Conservation (phyloP, 352 stramenopile genomes). For the Globisporangium carolinianum region DNA sequence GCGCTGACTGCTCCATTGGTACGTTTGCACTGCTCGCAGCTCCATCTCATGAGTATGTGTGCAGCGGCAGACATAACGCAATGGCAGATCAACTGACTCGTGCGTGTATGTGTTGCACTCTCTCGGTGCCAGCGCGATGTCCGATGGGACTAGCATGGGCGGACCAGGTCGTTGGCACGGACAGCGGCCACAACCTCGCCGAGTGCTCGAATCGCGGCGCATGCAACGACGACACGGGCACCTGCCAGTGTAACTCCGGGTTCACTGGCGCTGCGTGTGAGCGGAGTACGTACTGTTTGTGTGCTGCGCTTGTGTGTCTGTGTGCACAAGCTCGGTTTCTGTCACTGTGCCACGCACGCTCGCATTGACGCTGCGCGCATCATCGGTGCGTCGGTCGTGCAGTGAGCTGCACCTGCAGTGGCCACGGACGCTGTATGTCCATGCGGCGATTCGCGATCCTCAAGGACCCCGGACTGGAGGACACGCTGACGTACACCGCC, state of each 20-base stretch:
- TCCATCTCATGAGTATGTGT: too few relatives aligned
- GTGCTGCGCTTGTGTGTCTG: not conserved
- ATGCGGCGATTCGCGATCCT: conserved; percentile 56
- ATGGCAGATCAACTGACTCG: not conserved
- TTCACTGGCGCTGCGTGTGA: conserved; percentile 80
- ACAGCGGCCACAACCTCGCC: conserved; percentile 75
- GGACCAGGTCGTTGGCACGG: conserved; percentile 43
- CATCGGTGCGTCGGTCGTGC: not conserved
- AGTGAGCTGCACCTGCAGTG: conserved; percentile 76
- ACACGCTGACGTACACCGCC: conserved; percentile 44
- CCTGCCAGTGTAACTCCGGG: conserved; percentile 56
- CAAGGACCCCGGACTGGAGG: conserved; percentile 48
- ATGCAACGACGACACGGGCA: conserved; percentile 51
- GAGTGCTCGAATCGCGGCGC: conserved; percentile 85
- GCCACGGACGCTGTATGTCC: conserved; percentile 70
- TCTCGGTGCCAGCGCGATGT: conserved; percentile 34
- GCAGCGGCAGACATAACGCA: too few relatives aligned
- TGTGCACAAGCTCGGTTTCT: too few relatives aligned
- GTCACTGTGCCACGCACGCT: too few relatives aligned
- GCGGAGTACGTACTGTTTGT: conserved; percentile 32
- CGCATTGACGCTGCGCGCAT: too few relatives aligned
- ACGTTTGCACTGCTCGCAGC: not conserved
- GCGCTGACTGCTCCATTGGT: conserved; percentile 58
- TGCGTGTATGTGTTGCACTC: not conserved
- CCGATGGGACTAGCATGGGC: conserved; percentile 63